These are phyloP conservation scores for Cardamine resedifolia DNA, from an alignment of 345 rosid genomes.

Conservation along the genomic window DNA sequence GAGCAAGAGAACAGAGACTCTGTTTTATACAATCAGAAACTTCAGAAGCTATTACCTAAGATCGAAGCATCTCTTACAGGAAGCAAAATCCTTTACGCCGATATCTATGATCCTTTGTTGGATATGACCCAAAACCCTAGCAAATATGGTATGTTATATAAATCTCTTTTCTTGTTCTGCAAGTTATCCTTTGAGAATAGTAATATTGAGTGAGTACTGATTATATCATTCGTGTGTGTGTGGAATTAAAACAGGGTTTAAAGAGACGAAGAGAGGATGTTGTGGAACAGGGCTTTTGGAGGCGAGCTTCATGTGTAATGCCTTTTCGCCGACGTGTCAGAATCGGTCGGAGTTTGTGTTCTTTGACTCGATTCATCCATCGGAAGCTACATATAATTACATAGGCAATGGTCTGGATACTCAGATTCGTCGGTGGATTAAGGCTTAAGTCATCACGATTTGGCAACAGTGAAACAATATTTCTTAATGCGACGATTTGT, in stretches of 20 bases:
- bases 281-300: conserved; percentile 52
- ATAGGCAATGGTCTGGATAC: conserved; percentile 6
- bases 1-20: conserved; percentile 52
- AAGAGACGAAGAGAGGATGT: conserved; percentile 47
- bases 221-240: neutral
- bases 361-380: conserved; percentile 55
- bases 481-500: neutral
- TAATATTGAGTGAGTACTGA: neutral
- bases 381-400: conserved; percentile 42
- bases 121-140: conserved; percentile 49
- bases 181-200: neutral
- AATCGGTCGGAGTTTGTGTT: conserved; percentile 45
- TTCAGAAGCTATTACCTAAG: conserved; percentile 34
- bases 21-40: conserved; percentile 48
- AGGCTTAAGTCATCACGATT: conserved; percentile 10
- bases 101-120: conserved; percentile 38
- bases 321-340: conserved; percentile 32
- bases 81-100: conserved; percentile 43
- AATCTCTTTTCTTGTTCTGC: neutral
- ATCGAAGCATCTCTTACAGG: conserved; percentile 42
- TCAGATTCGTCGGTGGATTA: conserved; percentile 2
- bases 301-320: conserved; percentile 41
- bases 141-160: conserved; percentile 41
- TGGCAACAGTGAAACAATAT: neutral
- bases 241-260: conserved; percentile 39